A percentile compares a stretch with the other conserved stretches of the same genome.
phyloP scores from a whole-genome alignment of 768 basidiomycete species.

The Tricholoma bakamatsutake region DNA sequence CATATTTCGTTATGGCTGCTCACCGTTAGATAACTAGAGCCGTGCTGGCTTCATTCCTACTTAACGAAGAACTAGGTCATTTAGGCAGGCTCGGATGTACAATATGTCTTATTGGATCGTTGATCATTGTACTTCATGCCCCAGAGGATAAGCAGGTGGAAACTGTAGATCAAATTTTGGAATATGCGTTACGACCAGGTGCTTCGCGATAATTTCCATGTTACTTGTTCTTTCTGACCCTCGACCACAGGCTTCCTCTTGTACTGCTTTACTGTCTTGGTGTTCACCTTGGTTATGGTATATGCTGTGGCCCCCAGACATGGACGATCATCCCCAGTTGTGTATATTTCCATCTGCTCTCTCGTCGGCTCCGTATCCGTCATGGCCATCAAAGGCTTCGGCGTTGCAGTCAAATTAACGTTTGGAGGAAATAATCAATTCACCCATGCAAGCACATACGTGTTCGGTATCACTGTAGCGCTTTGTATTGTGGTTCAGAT shows the following conservation, averaged over 20 bases:
- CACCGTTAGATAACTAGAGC: slow-evolving; percentile 52
- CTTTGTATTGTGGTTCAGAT: slow-evolving; percentile 88
- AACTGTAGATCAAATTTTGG: slow-evolving; percentile 90
- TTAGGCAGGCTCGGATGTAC: slow-evolving; percentile 86
- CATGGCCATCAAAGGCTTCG: slow-evolving; percentile 99
- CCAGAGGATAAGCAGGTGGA: slow-evolving; percentile 91
- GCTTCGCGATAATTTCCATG: slow-evolving; percentile 15
- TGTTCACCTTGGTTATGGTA: slow-evolving; percentile 83
- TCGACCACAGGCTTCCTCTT: slow-evolving; percentile 69
- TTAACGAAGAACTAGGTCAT: slow-evolving; percentile 91
- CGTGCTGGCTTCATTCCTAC: slow-evolving; percentile 86
- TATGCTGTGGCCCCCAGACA: slow-evolving; percentile 78
- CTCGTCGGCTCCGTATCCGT: slow-evolving; percentile 94
- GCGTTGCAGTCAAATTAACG: slow-evolving; percentile 93
- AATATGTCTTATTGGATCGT: slow-evolving; percentile 77
- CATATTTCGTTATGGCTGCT: neutral
- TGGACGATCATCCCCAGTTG: slow-evolving; percentile 82
- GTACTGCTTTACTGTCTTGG: slow-evolving; percentile 82
- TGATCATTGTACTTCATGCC: slow-evolving; percentile 94
- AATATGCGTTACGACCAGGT: slow-evolving; percentile 94
- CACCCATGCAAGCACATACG: slow-evolving; percentile 91
- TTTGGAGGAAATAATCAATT: slow-evolving; percentile 93
- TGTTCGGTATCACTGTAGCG: slow-evolving; percentile 79
- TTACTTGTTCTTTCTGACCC: neutral
- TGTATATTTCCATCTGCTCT: slow-evolving; percentile 96